Conservation (phyloP, 2,329 filamentous ascomycete species). For the Trichoderma atrobrunneum region DNA sequence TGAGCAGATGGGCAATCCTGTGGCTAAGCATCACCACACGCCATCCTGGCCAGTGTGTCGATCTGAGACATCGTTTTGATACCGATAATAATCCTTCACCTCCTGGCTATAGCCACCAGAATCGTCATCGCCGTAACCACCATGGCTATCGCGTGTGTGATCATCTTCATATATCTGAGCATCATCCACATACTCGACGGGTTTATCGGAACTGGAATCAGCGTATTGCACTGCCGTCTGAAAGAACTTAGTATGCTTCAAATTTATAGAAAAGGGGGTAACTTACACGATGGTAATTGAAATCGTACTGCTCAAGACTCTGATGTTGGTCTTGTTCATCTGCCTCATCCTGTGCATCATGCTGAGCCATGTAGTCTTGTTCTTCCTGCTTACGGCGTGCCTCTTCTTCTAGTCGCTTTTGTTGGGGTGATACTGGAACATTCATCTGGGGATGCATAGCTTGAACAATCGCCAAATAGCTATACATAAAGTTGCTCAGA, state of each 20-base stretch:
- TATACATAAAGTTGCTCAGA: slow-evolving; percentile 99
- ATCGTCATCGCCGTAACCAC: slow-evolving; percentile 39
- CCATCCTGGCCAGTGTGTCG: slow-evolving; percentile 37
- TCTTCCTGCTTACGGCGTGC: slow-evolving; percentile 49
- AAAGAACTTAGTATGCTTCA: slow-evolving; percentile 10
- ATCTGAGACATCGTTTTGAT: slow-evolving; percentile 36
- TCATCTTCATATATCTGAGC: slow-evolving; percentile 54
- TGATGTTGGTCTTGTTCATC: slow-evolving; percentile 46
- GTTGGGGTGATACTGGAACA: slow-evolving; percentile 78
- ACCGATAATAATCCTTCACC: slow-evolving; percentile 42
- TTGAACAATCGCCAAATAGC: slow-evolving; percentile 96
- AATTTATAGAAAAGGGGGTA: not conserved
- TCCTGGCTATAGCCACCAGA: slow-evolving; percentile 39
- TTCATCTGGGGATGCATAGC: slow-evolving; percentile 97
- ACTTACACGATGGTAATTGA: slow-evolving; percentile 53
- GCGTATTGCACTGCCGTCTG: slow-evolving; percentile 48
- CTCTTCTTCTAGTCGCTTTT: slow-evolving; percentile 59
- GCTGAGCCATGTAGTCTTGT: slow-evolving; percentile 47
- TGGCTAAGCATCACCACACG: slow-evolving; percentile 42
- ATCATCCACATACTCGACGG: slow-evolving; percentile 51
- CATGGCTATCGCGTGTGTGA: slow-evolving; percentile 35
- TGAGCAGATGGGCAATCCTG: not conserved
- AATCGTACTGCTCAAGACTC: slow-evolving; percentile 51
- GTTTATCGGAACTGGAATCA: slow-evolving; percentile 41
- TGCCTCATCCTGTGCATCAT: slow-evolving; percentile 44